Evolutionary conservation across 1,284 basidiomycete species (phyloP), one percentile per base, ranked within the genome.

Genomic region (Tilletia walkeri): DNA sequence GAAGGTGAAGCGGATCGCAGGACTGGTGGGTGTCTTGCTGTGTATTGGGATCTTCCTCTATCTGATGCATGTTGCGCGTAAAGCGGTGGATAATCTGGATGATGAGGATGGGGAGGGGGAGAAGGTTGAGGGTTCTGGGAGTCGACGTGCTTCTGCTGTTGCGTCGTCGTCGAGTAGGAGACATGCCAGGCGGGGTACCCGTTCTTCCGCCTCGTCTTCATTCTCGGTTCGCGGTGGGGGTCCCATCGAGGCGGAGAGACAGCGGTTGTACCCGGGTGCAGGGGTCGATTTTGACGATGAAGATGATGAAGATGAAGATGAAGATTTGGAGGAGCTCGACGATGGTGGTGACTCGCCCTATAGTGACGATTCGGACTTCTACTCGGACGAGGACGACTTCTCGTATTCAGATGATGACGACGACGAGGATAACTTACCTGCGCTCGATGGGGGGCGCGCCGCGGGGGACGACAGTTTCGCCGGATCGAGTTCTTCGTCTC

Each of bases 31-130:
- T 67, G 87, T 93, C 69, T 82, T 86, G 38, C 87, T 94, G 1
- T 93, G 91, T 81, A 79, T 93, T 70, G 88, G 87, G 34, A 89
- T 94, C 78, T 88, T 93, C 76, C 75, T 92, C 71, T 94, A 94
- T 84, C 87, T 94, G 65, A 89, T 90, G 66, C 87, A 88, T 80
- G 89, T 93, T 69, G 92, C 92, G 36, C 89, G 91, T 36, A 87
- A 88, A 71, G 92, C 92, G 0, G 91, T 94, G 53, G 89, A 93
- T 80, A 89, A 88, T 54, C 36, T 65, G 38, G 81, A 82, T 50
- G 80, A 80, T 65, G 78, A 82, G 54, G 50, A 53, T 4, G 50
- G 24, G 50, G 50, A 53, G n/a, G n/a, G n/a, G 50, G 50, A n/a
- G 50, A n/a, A 12, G 12, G 48, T 12, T n/a, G 50, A 30, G n/a